These are phyloP conservation scores for Metschnikowia kunwiensis DNA, from an alignment of 805 yeast species.

Conservation along the genomic window DNA sequence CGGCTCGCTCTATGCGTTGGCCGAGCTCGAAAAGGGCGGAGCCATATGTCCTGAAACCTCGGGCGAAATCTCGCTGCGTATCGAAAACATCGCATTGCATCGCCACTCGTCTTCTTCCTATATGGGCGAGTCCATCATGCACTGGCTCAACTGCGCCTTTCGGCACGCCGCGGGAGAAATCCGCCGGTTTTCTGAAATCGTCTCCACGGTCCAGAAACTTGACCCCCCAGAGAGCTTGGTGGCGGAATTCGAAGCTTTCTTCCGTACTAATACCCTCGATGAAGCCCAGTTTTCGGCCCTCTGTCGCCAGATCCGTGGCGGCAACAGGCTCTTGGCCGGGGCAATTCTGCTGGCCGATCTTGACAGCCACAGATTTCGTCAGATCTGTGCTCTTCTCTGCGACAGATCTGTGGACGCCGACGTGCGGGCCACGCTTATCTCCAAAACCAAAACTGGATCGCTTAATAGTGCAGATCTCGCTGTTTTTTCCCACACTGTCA, in stretches of 20 bases:
- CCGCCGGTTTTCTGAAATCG: not conserved
- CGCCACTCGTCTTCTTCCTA: not conserved
- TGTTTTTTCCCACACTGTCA: conserved; percentile 9
- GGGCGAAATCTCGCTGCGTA: not conserved
- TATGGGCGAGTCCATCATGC: conserved; percentile 13
- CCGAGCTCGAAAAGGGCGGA: conserved; percentile 2
- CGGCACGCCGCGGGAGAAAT: not conserved
- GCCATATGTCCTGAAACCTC: not conserved
- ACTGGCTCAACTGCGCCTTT: conserved; percentile 7
- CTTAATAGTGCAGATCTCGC: conserved; percentile 9
- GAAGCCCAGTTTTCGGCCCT: conserved; percentile 26
- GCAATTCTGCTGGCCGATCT: conserved; percentile 31
- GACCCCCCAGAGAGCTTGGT: conserved; percentile 7
- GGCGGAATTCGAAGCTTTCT: conserved; percentile 16
- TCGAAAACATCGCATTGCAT: not conserved
- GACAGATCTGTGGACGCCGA: conserved; percentile 30
- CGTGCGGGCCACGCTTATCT: conserved; percentile 25
- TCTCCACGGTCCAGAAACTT: conserved; percentile 7
- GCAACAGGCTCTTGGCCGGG: conserved; percentile 36
- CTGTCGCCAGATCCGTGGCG: conserved; percentile 35
- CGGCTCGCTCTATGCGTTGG: conserved; percentile 13
- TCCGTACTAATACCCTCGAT: conserved; percentile 7
- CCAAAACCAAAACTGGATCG: conserved; percentile 19
- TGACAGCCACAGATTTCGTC: conserved; percentile 11
- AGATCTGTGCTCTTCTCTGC: conserved; percentile 25